phyloP scores from a whole-genome alignment of 345 rosid genomes.

The Salix viminalis region DNA sequence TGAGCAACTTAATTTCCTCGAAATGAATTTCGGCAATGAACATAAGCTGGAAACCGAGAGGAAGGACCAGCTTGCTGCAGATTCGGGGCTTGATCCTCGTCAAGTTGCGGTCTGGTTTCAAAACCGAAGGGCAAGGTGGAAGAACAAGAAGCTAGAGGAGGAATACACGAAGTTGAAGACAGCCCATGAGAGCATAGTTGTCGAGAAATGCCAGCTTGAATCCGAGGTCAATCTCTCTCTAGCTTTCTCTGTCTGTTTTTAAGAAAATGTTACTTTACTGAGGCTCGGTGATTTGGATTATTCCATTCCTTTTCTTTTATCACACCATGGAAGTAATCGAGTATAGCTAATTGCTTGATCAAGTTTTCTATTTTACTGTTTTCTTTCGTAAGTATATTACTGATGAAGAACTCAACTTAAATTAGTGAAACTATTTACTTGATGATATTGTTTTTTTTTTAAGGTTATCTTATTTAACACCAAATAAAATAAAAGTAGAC shows the following conservation, averaged over 20 bases:
- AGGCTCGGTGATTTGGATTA: not conserved
- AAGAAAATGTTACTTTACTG: not conserved
- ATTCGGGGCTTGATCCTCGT: constrained; percentile 82
- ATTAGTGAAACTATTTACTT: not conserved
- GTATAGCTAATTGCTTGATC: not conserved
- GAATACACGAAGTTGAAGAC: constrained; percentile 54
- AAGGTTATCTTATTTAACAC: not conserved
- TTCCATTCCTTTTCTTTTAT: not conserved
- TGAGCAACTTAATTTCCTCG: constrained; percentile 65
- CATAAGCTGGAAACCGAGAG: constrained; percentile 84
- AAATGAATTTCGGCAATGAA: constrained; percentile 58
- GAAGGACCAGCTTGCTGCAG: constrained; percentile 67
- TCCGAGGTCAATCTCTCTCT: constrained; percentile 48
- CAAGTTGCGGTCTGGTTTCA: constrained; percentile 99
- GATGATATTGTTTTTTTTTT: not conserved
- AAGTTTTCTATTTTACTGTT: not conserved
- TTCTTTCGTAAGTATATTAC: too few species aligned
- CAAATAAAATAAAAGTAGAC: not conserved
- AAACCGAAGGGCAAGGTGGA: constrained; percentile 87
- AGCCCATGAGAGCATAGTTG: constrained; percentile 37
- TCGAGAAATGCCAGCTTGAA: constrained; percentile 66
- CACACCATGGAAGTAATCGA: not conserved
- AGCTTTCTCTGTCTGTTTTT: not conserved
- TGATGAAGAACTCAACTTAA: not conserved
- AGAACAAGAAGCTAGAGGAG: constrained; percentile 88